Conservation (phyloP, 441 rosid genomes). For the Flueggea neowawraea region DNA sequence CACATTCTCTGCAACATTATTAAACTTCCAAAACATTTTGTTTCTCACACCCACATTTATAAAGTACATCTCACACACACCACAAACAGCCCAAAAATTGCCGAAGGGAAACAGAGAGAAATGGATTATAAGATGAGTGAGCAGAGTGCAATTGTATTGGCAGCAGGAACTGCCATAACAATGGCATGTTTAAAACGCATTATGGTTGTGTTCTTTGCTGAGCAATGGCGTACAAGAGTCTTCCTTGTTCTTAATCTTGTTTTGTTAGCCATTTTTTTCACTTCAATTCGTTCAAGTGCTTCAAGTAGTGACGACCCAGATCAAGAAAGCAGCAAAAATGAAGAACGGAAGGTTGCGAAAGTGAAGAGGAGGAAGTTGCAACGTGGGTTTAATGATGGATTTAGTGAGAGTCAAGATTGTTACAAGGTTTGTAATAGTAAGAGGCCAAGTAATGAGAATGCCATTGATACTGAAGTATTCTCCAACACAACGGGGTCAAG, state of each 20-base stretch:
- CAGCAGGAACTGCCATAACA: conserved; percentile 49
- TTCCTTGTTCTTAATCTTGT: conserved; percentile 67
- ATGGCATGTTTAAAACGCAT: conserved; percentile 52
- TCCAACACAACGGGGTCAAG: too few relatives aligned
- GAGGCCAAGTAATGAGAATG: too few relatives aligned
- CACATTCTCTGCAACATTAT: conserved; percentile 3
- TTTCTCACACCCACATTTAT: not conserved
- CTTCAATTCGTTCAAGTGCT: conserved; percentile 32
- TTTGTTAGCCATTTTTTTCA: conserved; percentile 63
- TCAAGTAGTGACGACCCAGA: conserved; percentile 8
- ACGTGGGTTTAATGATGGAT: too few relatives aligned
- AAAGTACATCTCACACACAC: too few relatives aligned
- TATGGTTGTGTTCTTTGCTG: conserved; percentile 31
- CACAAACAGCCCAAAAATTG: too few relatives aligned
- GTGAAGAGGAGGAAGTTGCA: too few relatives aligned
- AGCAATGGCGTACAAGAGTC: conserved; percentile 67
- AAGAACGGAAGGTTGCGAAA: not conserved
- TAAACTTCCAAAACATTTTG: not conserved
- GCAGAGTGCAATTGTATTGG: conserved; percentile 43
- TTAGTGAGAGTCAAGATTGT: too few relatives aligned
- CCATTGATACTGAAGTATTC: too few relatives aligned
- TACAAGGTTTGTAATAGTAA: too few relatives aligned
- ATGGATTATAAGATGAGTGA: conserved; percentile 14
- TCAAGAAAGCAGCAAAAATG: conserved; percentile 17
- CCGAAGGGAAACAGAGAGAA: conserved; percentile 3